phyloP scores from a whole-genome alignment of 2,329 filamentous ascomycete genomes.

The Penicillium freii region DNA sequence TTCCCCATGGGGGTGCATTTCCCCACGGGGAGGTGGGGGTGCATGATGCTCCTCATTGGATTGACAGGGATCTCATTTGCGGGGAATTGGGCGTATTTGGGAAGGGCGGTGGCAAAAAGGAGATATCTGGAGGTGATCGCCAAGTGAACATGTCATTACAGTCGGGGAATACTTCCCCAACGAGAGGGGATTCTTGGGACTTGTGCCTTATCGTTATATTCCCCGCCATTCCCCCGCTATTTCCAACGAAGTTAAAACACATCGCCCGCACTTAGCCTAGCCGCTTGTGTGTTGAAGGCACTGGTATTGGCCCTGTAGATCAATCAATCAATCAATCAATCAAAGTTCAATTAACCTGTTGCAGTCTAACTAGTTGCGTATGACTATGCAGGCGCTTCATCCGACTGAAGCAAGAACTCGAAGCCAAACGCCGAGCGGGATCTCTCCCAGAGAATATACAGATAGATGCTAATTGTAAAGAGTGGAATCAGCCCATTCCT shows the following conservation, averaged over 20 bases:
- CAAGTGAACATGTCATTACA: background rate
- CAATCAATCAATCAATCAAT: too few relatives aligned
- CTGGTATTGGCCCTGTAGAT: background rate
- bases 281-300: background rate
- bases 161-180: too few relatives aligned
- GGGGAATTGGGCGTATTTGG: background rate
- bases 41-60: background rate
- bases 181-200: background rate
- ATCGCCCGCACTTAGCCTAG: background rate
- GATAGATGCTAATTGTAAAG: too few relatives aligned
- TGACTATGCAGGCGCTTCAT: too few relatives aligned
- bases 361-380: too few relatives aligned
- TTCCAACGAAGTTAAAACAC: background rate
- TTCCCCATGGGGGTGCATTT: too few relatives aligned
- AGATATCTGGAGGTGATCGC: background rate
- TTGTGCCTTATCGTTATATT: background rate
- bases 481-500: too few relatives aligned
- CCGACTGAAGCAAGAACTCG: too few relatives aligned
- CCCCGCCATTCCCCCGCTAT: background rate
- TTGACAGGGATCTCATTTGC: background rate
- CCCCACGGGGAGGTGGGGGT: too few relatives aligned
- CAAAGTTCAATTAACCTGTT: too few relatives aligned
- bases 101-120: background rate
- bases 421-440: too few relatives aligned
- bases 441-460: too few relatives aligned